Evolutionary conservation across 2,329 filamentous ascomycete genomes (phyloP).

Genomic region (Colletotrichum abscissum): DNA sequence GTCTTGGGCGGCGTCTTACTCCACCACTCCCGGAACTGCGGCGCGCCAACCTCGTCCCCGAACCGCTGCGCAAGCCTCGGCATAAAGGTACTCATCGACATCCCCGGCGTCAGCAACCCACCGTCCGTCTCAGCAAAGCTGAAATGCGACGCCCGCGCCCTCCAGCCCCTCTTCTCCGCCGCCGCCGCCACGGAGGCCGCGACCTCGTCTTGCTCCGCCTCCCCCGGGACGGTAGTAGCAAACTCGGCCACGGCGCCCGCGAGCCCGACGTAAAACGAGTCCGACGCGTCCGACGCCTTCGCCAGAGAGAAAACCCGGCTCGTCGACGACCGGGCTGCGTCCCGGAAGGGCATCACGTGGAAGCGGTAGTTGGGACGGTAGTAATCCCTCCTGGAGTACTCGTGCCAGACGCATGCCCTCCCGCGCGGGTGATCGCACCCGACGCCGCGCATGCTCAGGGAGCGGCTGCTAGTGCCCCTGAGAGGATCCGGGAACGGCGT

Average conservation of each 20-base stretch:
- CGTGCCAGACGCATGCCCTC: conserved; percentile 59
- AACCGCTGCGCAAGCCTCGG: conserved; percentile 33
- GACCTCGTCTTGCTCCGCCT: conserved; percentile 4
- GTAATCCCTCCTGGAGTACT: conserved; percentile 52
- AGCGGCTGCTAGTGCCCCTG: conserved; percentile 39
- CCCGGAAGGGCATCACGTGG: conserved; percentile 50
- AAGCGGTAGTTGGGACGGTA: conserved; percentile 63
- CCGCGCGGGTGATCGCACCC: conserved; percentile 50
- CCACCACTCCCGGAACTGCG: conserved; percentile 25
- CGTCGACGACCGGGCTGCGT: conserved; percentile 30
- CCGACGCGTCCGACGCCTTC: conserved; percentile 57
- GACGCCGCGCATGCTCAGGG: conserved; percentile 23
- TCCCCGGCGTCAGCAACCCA: conserved; percentile 34
- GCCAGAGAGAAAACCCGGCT: conserved; percentile 58
- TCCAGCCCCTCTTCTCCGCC: conserved; percentile 29
- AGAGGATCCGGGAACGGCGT: conserved; percentile 50
- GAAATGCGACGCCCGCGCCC: conserved; percentile 22
- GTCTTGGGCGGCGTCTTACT: conserved; percentile 16
- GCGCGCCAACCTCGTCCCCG: conserved; percentile 18
- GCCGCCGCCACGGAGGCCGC: conserved; percentile 10
- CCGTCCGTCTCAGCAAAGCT: conserved; percentile 44
- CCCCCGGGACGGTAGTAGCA: neutral
- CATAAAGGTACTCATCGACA: conserved; percentile 34
- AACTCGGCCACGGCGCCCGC: conserved; percentile 60
- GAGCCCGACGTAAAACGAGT: conserved; percentile 62